phyloP scores from a whole-genome alignment of 176 grass and related monocot genomes.

The Carex myosuroides region DNA sequence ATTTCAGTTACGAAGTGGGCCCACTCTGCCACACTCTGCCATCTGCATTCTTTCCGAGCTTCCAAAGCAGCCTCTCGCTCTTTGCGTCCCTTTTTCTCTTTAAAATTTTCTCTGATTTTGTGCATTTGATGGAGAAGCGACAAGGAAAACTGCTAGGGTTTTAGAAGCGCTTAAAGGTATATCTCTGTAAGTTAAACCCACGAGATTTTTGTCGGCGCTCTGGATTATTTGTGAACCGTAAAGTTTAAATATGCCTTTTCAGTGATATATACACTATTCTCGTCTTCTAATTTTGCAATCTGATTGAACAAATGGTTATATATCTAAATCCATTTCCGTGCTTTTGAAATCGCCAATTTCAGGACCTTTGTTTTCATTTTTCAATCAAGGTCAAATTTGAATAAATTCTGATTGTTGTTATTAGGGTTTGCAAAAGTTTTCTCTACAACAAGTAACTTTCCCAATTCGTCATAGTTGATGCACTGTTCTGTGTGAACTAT shows the following conservation, averaged over 20 bases:
- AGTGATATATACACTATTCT: background rate
- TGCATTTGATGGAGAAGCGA: background rate
- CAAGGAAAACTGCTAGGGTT: background rate
- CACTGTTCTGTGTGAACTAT: background rate
- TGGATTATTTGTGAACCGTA: background rate
- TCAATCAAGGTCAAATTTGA: background rate
- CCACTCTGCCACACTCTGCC: constrained; percentile 6
- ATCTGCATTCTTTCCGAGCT: constrained; percentile 11
- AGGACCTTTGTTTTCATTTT: background rate
- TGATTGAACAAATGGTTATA: background rate
- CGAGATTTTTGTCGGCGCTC: constrained; percentile 12
- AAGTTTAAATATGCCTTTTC: background rate
- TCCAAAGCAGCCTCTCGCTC: background rate
- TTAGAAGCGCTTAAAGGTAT: background rate
- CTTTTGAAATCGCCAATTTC: background rate
- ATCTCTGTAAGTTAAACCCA: background rate
- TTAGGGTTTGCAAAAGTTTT: background rate
- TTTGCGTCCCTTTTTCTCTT: background rate
- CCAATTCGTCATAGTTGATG: background rate
- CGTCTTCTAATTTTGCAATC: background rate
- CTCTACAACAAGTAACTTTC: background rate
- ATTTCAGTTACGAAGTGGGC: constrained; percentile 10
- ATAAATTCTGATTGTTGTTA: background rate
- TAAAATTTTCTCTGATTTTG: background rate
- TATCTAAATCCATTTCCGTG: background rate